phyloP scores from a whole-genome alignment of 192 early-diverging fungal species.

The Cetraspora pellucida region DNA sequence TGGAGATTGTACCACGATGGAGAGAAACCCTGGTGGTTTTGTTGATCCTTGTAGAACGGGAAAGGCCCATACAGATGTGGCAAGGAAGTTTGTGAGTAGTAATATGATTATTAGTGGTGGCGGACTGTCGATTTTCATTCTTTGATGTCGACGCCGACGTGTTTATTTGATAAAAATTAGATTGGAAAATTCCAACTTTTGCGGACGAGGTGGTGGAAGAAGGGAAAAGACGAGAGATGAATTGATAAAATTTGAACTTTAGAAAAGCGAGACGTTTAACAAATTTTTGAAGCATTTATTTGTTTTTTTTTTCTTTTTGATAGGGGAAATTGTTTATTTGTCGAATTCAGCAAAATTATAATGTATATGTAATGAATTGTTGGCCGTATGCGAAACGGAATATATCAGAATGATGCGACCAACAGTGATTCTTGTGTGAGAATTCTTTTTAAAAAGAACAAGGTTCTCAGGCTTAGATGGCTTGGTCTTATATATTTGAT shows the following conservation, averaged over 20 bases:
- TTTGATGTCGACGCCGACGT: too few relatives aligned
- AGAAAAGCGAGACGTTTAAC: neutral
- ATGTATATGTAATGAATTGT: too few relatives aligned
- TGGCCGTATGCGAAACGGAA: too few relatives aligned
- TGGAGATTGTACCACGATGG: neutral
- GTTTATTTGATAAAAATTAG: neutral
- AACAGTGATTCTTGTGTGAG: too few relatives aligned
- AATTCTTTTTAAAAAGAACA: too few relatives aligned
- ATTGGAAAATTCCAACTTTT: neutral
- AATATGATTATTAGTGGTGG: neutral
- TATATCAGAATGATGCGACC: too few relatives aligned
- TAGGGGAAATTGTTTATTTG: too few relatives aligned
- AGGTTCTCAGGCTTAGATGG: too few relatives aligned
- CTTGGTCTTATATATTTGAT: too few relatives aligned
- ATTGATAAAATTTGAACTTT: neutral
- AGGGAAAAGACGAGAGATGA: neutral
- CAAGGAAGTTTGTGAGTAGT: neutral
- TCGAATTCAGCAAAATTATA: too few relatives aligned
- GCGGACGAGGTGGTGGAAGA: neutral
- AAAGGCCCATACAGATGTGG: neutral
- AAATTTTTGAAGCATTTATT: neutral
- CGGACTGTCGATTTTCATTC: too few relatives aligned
- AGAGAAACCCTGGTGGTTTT: neutral
- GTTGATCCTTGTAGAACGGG: neutral
- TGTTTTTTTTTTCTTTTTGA: neutral